These are phyloP conservation scores for Ophidiomyces ophidiicola DNA, from an alignment of 2,329 filamentous ascomycete species.

Conservation along the genomic window DNA sequence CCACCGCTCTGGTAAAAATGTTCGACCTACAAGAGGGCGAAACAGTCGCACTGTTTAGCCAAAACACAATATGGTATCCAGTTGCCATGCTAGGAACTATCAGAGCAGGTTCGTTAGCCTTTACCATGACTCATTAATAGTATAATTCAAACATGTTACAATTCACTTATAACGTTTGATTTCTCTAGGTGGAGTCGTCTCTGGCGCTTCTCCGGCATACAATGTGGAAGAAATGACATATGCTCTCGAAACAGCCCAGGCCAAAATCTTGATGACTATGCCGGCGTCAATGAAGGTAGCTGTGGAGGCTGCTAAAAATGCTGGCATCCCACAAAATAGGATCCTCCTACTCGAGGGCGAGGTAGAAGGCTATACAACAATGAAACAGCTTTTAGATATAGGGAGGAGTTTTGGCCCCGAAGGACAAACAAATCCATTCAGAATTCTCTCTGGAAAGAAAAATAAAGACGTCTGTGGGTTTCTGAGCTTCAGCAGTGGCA, in stretches of 20 bases:
- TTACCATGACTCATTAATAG: background rate
- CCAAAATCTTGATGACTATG: conserved; percentile 48
- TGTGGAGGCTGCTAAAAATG: conserved; percentile 41
- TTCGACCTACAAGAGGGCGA: conserved; percentile 45
- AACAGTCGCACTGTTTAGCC: conserved; percentile 49
- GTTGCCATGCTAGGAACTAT: conserved; percentile 49
- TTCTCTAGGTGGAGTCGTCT: conserved; percentile 39
- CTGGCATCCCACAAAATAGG: conserved; percentile 41
- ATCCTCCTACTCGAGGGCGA: conserved; percentile 48
- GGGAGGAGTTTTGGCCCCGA: conserved; percentile 28
- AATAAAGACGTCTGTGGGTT: conserved; percentile 47
- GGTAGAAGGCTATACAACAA: conserved; percentile 38
- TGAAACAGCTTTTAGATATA: conserved; percentile 24
- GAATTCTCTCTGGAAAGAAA: conserved; percentile 41
- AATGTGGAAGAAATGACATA: conserved; percentile 57
- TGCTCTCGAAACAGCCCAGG: conserved; percentile 46
- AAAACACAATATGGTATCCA: conserved; percentile 57
- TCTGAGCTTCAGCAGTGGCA: conserved; percentile 40
- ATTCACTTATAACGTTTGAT: background rate
- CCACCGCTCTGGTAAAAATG: conserved; percentile 46
- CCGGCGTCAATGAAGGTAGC: conserved; percentile 45
- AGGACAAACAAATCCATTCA: conserved; percentile 39
- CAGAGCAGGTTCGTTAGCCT: conserved; percentile 30
- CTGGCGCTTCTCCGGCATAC: conserved; percentile 53
- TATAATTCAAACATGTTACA: background rate